These are phyloP conservation scores for Rosellinia necatrix DNA, from an alignment of 2,329 filamentous ascomycete genomes.

Conservation along the genomic window DNA sequence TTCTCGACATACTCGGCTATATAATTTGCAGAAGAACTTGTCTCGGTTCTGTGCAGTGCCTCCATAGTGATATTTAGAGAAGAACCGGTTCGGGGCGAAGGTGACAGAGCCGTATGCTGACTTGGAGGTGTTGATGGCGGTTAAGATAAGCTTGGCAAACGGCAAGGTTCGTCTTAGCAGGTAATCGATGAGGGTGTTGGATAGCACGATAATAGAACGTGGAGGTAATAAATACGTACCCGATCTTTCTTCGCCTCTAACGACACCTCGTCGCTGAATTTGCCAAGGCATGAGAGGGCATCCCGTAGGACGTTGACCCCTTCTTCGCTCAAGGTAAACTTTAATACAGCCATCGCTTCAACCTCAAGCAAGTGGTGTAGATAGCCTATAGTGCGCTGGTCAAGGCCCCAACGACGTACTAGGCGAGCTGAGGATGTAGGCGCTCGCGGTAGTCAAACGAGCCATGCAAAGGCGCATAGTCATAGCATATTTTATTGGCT, in stretches of 20 bases:
- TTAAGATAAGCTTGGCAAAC: conserved; percentile 66
- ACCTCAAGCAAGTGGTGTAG: neutral
- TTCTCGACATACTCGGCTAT: conserved; percentile 62
- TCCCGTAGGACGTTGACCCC: conserved; percentile 73
- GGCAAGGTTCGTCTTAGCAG: conserved; percentile 18
- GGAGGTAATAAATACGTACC: conserved; percentile 46
- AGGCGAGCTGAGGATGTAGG: too few relatives aligned
- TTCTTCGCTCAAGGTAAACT: conserved; percentile 75
- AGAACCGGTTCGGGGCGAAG: conserved; percentile 70
- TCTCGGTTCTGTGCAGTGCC: conserved; percentile 56
- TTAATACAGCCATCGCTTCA: conserved; percentile 62
- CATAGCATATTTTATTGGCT: too few relatives aligned
- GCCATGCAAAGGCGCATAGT: too few relatives aligned
- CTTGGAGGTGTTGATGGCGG: conserved; percentile 78
- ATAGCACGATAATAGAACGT: neutral
- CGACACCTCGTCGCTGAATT: conserved; percentile 80
- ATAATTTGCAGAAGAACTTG: conserved; percentile 75
- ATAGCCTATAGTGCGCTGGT: neutral
- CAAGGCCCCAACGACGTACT: too few relatives aligned
- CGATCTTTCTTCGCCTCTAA: conserved; percentile 73
- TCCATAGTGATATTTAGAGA: conserved; percentile 71
- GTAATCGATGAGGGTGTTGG: neutral
- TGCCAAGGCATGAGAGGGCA: conserved; percentile 72
- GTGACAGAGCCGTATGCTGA: conserved; percentile 77
- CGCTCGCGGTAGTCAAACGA: too few relatives aligned